These are phyloP conservation scores for Ananas comosus DNA, from an alignment of 176 grass and related monocot genomes.

Conservation along the genomic window DNA sequence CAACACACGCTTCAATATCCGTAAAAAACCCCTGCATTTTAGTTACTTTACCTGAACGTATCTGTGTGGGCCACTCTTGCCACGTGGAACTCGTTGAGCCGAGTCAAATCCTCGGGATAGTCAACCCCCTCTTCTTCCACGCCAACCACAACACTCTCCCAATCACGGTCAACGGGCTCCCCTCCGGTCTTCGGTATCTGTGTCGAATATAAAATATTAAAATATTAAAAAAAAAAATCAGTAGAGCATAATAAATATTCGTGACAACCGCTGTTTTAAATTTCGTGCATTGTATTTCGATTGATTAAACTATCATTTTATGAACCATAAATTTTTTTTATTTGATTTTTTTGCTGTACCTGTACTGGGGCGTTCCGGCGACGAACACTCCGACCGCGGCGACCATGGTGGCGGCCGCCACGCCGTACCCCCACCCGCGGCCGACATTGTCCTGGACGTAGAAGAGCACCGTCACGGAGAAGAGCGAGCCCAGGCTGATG, in stretches of 20 bases:
- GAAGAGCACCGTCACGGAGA: slow-evolving; percentile 28
- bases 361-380: slow-evolving; percentile 20
- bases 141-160: slow-evolving; percentile 24
- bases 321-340: too few species aligned
- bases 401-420: slow-evolving; percentile 23
- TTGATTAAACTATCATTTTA: too few species aligned
- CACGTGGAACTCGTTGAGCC: slow-evolving; percentile 25
- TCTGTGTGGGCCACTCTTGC: slow-evolving; percentile 32
- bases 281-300: too few species aligned
- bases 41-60: slow-evolving; percentile 18
- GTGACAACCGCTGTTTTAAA: too few species aligned
- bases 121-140: slow-evolving; percentile 27
- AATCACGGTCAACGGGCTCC: slow-evolving; percentile 40
- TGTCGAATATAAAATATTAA: too few species aligned
- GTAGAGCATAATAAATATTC: too few species aligned
- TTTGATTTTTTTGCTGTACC: not conserved
- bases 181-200: slow-evolving; percentile 18
- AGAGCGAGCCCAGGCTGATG: slow-evolving; percentile 30
- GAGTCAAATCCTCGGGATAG: slow-evolving; percentile 15
- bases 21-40: not conserved
- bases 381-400: slow-evolving; percentile 25
- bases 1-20: too few species aligned
- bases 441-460: slow-evolving; percentile 34
- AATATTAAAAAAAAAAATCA: too few species aligned
- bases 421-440: slow-evolving; percentile 28